Percentiles rank a stretch among this genome's conserved stretches.
Evolutionary conservation across 371 early-diverging fungal genomes (phyloP).

Genomic region (Neoconidiobolus thromboides): DNA sequence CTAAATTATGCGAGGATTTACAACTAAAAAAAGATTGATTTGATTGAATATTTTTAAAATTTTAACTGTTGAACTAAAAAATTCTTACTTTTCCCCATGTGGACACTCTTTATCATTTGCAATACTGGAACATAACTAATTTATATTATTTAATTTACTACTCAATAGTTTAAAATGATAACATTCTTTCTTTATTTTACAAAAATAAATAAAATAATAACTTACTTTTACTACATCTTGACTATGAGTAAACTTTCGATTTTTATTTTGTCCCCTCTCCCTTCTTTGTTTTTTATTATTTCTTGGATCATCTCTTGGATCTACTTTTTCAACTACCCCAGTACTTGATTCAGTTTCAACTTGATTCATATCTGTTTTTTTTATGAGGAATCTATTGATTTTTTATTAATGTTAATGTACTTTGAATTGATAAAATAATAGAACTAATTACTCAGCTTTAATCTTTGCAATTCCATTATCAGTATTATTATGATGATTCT

Average conservation of each 20-base stretch:
- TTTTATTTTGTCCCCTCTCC: slow-evolving; percentile 14
- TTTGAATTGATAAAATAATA: neutral
- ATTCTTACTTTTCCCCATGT: slow-evolving; percentile 22
- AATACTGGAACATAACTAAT: slow-evolving; percentile 26
- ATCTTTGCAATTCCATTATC: neutral
- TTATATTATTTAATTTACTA: neutral
- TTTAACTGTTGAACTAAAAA: neutral
- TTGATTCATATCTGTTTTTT: neutral
- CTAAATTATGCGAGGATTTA: slow-evolving; percentile 41
- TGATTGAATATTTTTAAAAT: neutral
- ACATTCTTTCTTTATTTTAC: neutral
- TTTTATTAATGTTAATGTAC: neutral
- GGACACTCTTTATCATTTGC: slow-evolving; percentile 28
- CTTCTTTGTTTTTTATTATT: neutral
- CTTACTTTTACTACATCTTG: slow-evolving; percentile 11
- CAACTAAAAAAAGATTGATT: slow-evolving; percentile 18
- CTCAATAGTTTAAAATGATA: neutral
- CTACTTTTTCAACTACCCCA: neutral
- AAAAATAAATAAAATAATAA: neutral
- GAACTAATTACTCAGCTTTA: neutral
- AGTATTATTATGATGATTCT: neutral
- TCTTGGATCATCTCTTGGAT: neutral
- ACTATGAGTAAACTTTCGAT: slow-evolving; percentile 15
- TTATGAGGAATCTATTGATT: neutral
- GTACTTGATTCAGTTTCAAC: neutral